Evolutionary conservation across 768 basidiomycete species (phyloP).

Genomic region (Paxillus involutus): DNA sequence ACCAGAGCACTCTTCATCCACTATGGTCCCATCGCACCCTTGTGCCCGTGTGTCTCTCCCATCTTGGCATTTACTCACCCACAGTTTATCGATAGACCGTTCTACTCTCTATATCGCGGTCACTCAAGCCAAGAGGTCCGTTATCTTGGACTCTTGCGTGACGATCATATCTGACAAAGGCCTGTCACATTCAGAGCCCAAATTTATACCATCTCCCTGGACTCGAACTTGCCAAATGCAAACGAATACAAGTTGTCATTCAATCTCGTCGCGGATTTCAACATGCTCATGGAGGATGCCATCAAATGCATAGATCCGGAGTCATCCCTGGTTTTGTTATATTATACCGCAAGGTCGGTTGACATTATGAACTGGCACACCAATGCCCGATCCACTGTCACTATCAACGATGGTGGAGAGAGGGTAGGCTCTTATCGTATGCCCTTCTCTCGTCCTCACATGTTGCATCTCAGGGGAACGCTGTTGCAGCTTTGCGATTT

Average conservation of each 20-base stretch:
- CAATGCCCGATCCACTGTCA: slow-evolving; percentile 18
- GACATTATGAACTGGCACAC: slow-evolving; percentile 41
- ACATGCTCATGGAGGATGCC: too few relatives aligned
- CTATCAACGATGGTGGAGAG: slow-evolving; percentile 31
- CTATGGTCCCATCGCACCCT: not conserved
- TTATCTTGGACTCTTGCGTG: too few relatives aligned
- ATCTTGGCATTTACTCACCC: slow-evolving; percentile 1
- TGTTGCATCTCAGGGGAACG: slow-evolving; percentile 34
- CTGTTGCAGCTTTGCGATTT: slow-evolving; percentile 43
- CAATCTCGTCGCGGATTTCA: too few relatives aligned
- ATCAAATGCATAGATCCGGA: too few relatives aligned
- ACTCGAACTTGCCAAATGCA: too few relatives aligned
- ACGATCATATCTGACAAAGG: too few relatives aligned
- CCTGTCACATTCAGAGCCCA: too few relatives aligned
- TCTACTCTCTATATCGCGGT: slow-evolving; percentile 19
- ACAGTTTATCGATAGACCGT: not conserved
- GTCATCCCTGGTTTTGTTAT: slow-evolving; percentile 31
- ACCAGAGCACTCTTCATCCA: not conserved
- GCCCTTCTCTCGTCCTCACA: not conserved
- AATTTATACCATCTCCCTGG: too few relatives aligned
- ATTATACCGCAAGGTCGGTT: slow-evolving; percentile 28
- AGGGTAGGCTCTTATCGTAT: slow-evolving; percentile 23
- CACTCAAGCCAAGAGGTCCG: too few relatives aligned
- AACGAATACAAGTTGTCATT: too few relatives aligned
- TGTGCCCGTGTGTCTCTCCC: not conserved